Evolutionary conservation across 2,329 filamentous ascomycete species (phyloP).

Genomic region (Tolypocladium amazonense): DNA sequence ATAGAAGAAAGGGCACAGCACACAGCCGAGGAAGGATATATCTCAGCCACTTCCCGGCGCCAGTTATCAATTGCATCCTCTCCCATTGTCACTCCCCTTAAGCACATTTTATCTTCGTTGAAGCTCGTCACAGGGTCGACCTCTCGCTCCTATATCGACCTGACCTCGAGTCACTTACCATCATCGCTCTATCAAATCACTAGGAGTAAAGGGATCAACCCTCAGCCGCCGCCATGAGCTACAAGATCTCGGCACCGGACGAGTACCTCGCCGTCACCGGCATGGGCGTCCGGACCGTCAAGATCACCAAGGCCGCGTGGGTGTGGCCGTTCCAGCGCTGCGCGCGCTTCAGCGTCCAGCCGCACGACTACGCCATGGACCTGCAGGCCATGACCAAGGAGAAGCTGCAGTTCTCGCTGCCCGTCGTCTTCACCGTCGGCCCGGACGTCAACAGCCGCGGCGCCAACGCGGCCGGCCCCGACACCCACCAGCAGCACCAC

Average conservation of each 20-base stretch:
- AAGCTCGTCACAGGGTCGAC: too few species aligned
- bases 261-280: conserved; percentile 84
- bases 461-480: conserved; percentile 22
- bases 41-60: too few species aligned
- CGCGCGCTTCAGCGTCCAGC: conserved; percentile 53
- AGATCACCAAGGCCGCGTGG: conserved; percentile 69
- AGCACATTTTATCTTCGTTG: too few species aligned
- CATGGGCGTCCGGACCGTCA: conserved; percentile 61
- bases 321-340: conserved; percentile 61
- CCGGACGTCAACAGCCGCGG: conserved; percentile 58
- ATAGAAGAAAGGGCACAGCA: neutral
- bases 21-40: neutral
- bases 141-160: neutral
- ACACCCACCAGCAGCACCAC: conserved; percentile 2
- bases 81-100: neutral
- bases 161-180: neutral
- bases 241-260: conserved; percentile 62
- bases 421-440: conserved; percentile 78
- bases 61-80: neutral
- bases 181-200: neutral
- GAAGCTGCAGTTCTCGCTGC: conserved; percentile 73
- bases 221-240: conserved; percentile 35
- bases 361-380: conserved; percentile 73
- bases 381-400: conserved; percentile 84
- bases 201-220: neutral